phyloP scores from a whole-genome alignment of 2,329 filamentous ascomycete genomes.

The Lasiodiplodia hormozganensis region DNA sequence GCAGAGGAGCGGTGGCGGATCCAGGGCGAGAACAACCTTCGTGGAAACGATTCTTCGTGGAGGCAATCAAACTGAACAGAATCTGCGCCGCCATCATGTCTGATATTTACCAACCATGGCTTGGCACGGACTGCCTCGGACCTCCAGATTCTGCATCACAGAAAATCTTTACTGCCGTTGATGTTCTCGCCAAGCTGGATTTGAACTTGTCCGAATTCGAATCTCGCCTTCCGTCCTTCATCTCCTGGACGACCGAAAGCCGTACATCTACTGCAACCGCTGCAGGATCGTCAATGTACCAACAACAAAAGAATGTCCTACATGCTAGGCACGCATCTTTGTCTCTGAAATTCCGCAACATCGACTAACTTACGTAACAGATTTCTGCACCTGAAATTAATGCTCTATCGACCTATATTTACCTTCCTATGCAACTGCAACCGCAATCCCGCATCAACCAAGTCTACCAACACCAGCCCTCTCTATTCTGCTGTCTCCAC shows the following conservation, averaged over 20 bases:
- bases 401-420: background rate
- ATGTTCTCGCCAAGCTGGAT: background rate
- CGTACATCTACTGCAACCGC: background rate
- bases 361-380: background rate
- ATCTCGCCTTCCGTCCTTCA: background rate
- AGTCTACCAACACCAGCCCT: background rate
- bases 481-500: background rate
- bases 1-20: background rate
- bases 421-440: background rate
- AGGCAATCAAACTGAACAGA: background rate
- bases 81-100: slow-evolving; percentile 3
- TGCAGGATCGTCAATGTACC: background rate
- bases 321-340: background rate
- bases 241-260: background rate
- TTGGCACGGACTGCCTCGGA: background rate
- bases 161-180: background rate
- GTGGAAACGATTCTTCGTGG: background rate
- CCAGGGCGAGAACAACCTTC: background rate
- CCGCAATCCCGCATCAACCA: background rate
- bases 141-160: background rate
- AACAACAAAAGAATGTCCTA: background rate
- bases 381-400: background rate
- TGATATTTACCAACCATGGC: background rate
- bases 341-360: background rate
- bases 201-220: background rate